A percentile compares a stretch with the other conserved stretches of the same genome.
Evolutionary conservation across 306 rosid species (phyloP).

Genomic region (Cicer judaicum): DNA sequence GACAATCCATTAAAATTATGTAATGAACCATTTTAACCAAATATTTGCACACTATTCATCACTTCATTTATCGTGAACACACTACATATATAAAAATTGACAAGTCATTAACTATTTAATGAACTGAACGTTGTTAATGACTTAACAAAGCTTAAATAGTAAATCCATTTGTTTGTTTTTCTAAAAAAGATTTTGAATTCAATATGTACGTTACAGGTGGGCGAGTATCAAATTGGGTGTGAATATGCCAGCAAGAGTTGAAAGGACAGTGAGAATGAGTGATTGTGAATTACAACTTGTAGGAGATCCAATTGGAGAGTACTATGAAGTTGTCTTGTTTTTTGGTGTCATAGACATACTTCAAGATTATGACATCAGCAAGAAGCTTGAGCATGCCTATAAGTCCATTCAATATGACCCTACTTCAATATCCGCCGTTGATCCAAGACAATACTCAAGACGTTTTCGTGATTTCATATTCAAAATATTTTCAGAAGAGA

Average conservation of each 20-base stretch:
- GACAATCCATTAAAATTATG: no score
- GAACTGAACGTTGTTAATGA: no score
- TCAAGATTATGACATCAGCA: constrained; percentile 87
- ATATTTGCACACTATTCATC: no score
- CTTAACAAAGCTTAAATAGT: no score
- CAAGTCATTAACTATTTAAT: no score
- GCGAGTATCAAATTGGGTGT: constrained; percentile 73
- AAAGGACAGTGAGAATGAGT: constrained; percentile 69
- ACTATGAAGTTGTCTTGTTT: constrained; percentile 75
- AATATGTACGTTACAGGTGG: constrained; percentile 56
- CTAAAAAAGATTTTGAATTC: no score
- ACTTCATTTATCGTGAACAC: no score
- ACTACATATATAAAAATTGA: no score
- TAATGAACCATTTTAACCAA: no score
- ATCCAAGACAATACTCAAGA: constrained; percentile 86
- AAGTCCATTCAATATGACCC: constrained; percentile 85
- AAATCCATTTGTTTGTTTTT: no score
- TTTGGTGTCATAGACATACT: constrained; percentile 85
- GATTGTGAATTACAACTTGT: constrained; percentile 67
- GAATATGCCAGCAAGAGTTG: constrained; percentile 89
- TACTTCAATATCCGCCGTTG: constrained; percentile 86
- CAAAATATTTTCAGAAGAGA: constrained; percentile 68
- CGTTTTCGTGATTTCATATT: constrained; percentile 89
- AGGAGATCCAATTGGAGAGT: constrained; percentile 85
- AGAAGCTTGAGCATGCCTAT: constrained; percentile 92